Conservation (phyloP, 108 stramenopile species). For the Stephanodiscus triporus region DNA sequence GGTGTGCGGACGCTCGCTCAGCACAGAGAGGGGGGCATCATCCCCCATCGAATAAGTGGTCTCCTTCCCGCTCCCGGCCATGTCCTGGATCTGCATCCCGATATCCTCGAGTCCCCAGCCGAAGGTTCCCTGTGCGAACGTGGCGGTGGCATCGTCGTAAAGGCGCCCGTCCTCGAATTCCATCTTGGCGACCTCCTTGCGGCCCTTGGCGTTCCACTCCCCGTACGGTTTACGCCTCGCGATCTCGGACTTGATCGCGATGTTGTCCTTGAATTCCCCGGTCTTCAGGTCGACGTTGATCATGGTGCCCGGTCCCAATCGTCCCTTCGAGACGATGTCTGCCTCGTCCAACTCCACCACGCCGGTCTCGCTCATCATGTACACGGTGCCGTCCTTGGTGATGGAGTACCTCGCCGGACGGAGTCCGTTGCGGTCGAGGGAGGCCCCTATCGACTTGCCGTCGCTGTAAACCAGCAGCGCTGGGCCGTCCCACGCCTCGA, state of each 20-base stretch:
- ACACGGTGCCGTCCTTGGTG: conserved; percentile 91
- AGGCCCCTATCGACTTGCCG: conserved; percentile 92
- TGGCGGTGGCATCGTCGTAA: conserved; percentile 84
- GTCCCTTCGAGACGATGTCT: conserved; percentile 90
- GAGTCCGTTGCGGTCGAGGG: conserved; percentile 91
- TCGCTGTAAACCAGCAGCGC: conserved; percentile 95
- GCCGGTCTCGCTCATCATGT: conserved; percentile 97
- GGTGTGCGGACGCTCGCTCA: conserved; percentile 89
- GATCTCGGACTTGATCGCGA: conserved; percentile 92
- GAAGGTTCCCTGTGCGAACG: conserved; percentile 85
- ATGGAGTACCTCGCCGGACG: conserved; percentile 93
- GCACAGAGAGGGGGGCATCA: conserved; percentile 93
- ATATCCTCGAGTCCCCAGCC: conserved; percentile 97
- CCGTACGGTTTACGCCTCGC: conserved; percentile 90
- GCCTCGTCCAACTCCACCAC: conserved; percentile 84
- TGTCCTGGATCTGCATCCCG: conserved; percentile 96
- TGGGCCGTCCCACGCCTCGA: conserved; percentile 99
- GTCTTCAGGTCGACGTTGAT: conserved; percentile 91
- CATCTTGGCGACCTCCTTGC: conserved; percentile 72
- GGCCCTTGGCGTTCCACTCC: conserved; percentile 80
- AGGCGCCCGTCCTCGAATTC: conserved; percentile 52
- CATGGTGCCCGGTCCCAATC: conserved; percentile 97
- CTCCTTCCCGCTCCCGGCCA: conserved; percentile 94
- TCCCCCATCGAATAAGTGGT: conserved; percentile 98
- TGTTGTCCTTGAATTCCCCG: conserved; percentile 93